Conservation (phyloP, 2,329 filamentous ascomycete genomes). For the Cladosporium sp. region DNA sequence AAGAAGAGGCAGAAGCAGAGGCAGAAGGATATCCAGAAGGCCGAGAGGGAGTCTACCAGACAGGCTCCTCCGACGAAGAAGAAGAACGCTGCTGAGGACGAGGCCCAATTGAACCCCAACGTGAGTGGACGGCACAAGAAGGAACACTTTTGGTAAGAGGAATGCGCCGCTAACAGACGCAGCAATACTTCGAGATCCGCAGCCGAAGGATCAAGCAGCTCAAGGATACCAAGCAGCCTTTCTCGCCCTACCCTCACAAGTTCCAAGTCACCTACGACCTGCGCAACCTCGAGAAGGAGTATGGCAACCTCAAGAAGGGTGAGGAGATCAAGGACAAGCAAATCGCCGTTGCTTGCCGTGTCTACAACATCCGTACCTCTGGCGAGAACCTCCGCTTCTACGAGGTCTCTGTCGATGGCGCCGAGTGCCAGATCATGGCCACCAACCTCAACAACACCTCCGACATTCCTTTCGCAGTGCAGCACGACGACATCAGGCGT, state of each 20-base stretch:
- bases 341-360: constrained; percentile 77
- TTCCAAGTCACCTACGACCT: constrained; percentile 86
- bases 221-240: constrained; percentile 64
- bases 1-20: constrained; percentile 96
- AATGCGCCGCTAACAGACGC: constrained; percentile 13
- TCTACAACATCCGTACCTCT: constrained; percentile 82
- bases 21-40: constrained; percentile 84
- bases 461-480: constrained; percentile 73
- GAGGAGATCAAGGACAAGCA: constrained; percentile 75
- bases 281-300: constrained; percentile 75
- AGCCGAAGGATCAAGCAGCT: constrained; percentile 78
- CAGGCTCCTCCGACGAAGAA: constrained; percentile 55
- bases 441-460: constrained; percentile 76
- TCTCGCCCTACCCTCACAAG: constrained; percentile 90
- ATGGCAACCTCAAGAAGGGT: constrained; percentile 80
- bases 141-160: not conserved
- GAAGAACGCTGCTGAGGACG: constrained; percentile 63
- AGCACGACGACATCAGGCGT: constrained; percentile 84
- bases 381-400: constrained; percentile 91
- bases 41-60: constrained; percentile 73
- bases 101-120: constrained; percentile 72
- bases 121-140: constrained; percentile 47
- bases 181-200: constrained; percentile 97
- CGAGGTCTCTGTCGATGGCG: constrained; percentile 74
- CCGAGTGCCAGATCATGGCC: constrained; percentile 87